These are phyloP conservation scores for Phytophthora foliorum DNA, from an alignment of 352 stramenopile genomes.

Conservation along the genomic window DNA sequence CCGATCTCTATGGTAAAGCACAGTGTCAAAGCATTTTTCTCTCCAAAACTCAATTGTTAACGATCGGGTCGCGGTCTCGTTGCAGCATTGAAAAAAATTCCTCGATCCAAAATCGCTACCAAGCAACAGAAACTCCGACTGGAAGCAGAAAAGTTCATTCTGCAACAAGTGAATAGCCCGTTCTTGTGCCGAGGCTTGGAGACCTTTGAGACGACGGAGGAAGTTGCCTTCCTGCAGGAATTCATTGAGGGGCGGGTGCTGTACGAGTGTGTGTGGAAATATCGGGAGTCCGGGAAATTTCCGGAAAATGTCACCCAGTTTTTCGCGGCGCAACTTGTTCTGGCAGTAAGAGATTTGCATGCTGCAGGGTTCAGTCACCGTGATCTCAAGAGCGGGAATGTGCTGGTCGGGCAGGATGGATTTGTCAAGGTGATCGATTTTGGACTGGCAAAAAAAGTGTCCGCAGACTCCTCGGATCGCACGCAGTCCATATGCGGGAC, in stretches of 20 bases:
- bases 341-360: conserved; percentile 68
- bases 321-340: conserved; percentile 76
- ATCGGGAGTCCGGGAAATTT: conserved; percentile 47
- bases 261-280: conserved; percentile 81
- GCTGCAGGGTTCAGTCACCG: conserved; percentile 68
- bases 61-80: neutral
- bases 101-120: conserved; percentile 40
- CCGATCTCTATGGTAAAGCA: conserved; percentile 42
- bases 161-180: conserved; percentile 43
- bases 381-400: conserved; percentile 86
- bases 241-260: conserved; percentile 68
- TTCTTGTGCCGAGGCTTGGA: conserved; percentile 60
- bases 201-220: conserved; percentile 36
- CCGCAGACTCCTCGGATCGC: neutral
- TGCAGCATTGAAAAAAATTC: conserved; percentile 74
- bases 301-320: conserved; percentile 64
- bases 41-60: neutral
- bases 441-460: conserved; percentile 59
- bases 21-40: neutral
- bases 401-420: conserved; percentile 56
- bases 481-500: conserved; percentile 72
- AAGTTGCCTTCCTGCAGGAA: conserved; percentile 59
- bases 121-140: conserved; percentile 56
- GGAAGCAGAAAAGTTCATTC: conserved; percentile 54
- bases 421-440: conserved; percentile 80